Evolutionary conservation across 768 basidiomycete genomes (phyloP).

Genomic region (Termitomyces sp.): DNA sequence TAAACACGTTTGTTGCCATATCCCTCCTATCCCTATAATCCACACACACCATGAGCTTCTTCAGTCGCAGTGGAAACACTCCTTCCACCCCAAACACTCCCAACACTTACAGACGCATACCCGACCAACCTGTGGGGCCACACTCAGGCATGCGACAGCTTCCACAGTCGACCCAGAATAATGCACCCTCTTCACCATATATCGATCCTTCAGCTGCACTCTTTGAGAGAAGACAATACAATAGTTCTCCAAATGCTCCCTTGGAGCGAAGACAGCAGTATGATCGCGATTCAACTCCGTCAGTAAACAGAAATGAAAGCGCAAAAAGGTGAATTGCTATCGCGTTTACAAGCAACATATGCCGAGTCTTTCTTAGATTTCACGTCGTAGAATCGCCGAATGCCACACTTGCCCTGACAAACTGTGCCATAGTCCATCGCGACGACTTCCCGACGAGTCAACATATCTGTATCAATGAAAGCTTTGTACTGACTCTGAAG

Average conservation of each 20-base stretch:
- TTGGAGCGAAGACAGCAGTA: conserved; percentile 42
- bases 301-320: conserved; percentile 12
- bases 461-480: conserved; percentile 71
- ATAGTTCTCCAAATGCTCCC: conserved; percentile 36
- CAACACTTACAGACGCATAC: conserved; percentile 37
- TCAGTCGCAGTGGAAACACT: conserved; percentile 30
- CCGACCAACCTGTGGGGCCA: conserved; percentile 24
- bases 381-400: conserved; percentile 56
- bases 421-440: conserved; percentile 76
- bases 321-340: conserved; percentile 17
- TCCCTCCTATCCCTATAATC: background rate
- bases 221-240: conserved; percentile 51
- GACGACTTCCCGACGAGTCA: conserved; percentile 67
- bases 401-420: conserved; percentile 67
- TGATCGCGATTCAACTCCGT: conserved; percentile 34
- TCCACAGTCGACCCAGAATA: conserved; percentile 35
- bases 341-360: background rate
- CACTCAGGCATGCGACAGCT: conserved; percentile 29
- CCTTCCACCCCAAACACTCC: conserved; percentile 33
- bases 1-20: background rate
- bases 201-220: conserved; percentile 43
- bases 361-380: conserved; percentile 31
- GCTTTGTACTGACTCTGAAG: conserved; percentile 70
- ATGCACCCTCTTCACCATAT: conserved; percentile 33
- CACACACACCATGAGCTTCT: conserved; percentile 39